phyloP scores from a whole-genome alignment of 352 stramenopile species.

The Aphanomyces astaci region DNA sequence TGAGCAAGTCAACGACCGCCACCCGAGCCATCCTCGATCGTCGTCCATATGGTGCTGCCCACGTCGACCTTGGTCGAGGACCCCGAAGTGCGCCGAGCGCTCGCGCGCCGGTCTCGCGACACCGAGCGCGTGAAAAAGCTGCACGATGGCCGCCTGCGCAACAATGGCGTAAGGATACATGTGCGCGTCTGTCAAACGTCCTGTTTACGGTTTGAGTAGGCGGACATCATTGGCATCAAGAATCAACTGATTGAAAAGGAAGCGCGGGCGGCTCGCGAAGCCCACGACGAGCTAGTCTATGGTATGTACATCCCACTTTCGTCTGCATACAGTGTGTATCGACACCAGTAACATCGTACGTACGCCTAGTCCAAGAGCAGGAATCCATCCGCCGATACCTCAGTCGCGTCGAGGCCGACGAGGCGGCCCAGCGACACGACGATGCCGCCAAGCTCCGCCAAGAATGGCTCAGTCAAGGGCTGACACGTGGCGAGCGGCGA shows the following conservation, averaged over 20 bases:
- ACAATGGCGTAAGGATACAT: constrained; percentile 46
- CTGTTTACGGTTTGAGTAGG: constrained; percentile 29
- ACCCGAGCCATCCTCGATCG: constrained; percentile 5
- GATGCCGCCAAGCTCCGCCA: constrained; percentile 58
- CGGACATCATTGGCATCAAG: constrained; percentile 62
- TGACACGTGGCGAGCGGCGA: constrained; percentile 24
- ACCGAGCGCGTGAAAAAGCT: constrained; percentile 62
- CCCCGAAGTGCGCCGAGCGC: constrained; percentile 46
- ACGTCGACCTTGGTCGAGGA: constrained; percentile 24
- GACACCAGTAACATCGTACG: background rate
- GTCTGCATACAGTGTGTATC: too few relatives aligned
- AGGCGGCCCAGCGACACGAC: constrained; percentile 47
- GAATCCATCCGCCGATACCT: constrained; percentile 62
- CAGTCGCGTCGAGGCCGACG: constrained; percentile 67
- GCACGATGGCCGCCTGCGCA: constrained; percentile 48
- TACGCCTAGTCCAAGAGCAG: constrained; percentile 42
- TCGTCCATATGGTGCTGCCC: constrained; percentile 15
- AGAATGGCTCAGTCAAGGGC: constrained; percentile 47
- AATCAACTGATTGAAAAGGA: constrained; percentile 68
- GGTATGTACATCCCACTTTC: constrained; percentile 22
- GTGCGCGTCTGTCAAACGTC: background rate
- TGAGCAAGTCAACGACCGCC: constrained; percentile 4
- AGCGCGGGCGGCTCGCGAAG: constrained; percentile 30
- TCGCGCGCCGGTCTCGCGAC: constrained; percentile 53
- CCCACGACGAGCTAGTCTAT: constrained; percentile 35